Percentiles rank a stretch among this genome's conserved stretches.
These are phyloP conservation scores for Digitaria exilis DNA, from an alignment of 202 grass and related monocot genomes.

Conservation along the genomic window DNA sequence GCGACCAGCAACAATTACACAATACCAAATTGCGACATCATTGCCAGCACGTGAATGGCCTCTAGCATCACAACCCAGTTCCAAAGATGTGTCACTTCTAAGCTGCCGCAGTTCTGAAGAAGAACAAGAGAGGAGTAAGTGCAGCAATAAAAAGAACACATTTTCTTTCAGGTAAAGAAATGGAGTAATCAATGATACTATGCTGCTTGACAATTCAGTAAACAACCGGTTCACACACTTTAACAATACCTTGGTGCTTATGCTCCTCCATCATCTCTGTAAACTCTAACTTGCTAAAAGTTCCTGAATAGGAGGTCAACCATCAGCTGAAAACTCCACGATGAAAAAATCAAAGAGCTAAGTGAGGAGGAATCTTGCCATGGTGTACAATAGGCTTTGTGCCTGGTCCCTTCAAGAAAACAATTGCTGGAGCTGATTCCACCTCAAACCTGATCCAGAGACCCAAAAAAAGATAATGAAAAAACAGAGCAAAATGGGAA, in stretches of 20 bases:
- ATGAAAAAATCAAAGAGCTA: conserved; percentile 26
- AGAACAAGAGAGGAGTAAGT: conserved; percentile 28
- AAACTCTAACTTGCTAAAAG: conserved; percentile 64
- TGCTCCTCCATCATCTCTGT: conserved; percentile 87
- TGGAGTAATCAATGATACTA: neutral
- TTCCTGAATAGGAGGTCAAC: conserved; percentile 60
- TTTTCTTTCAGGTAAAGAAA: conserved; percentile 13
- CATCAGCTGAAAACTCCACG: conserved; percentile 24
- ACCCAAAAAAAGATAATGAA: neutral
- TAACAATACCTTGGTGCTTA: conserved; percentile 79
- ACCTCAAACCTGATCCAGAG: conserved; percentile 70
- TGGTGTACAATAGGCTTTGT: conserved; percentile 75
- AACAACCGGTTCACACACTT: neutral
- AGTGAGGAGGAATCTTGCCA: conserved; percentile 58
- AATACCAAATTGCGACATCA: conserved; percentile 86
- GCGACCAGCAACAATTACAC: conserved; percentile 81
- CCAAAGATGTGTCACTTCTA: conserved; percentile 79
- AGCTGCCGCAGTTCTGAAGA: conserved; percentile 76
- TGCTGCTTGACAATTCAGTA: too few species aligned
- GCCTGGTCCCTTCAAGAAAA: conserved; percentile 75
- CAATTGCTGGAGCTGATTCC: conserved; percentile 88
- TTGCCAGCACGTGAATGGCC: conserved; percentile 81
- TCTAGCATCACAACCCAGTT: conserved; percentile 95
- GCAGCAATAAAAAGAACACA: conserved; percentile 5
- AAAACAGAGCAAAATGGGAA: neutral